These are phyloP conservation scores for Liquidambar formosana DNA, from an alignment of 164 flowering plant genomes.

Conservation along the genomic window DNA sequence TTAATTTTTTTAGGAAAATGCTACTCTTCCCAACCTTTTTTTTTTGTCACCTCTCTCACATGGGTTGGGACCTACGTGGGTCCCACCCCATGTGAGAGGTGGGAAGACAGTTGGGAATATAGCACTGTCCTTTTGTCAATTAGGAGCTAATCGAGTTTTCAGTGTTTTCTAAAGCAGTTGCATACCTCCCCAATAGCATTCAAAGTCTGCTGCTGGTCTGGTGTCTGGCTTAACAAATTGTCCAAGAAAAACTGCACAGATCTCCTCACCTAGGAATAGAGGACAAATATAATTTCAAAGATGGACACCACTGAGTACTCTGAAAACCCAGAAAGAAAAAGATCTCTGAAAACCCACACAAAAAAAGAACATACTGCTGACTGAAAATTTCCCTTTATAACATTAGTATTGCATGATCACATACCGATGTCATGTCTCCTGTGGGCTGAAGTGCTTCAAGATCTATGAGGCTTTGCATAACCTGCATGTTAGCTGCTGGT, in stretches of 20 bases:
- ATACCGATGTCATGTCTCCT: conserved; percentile 89
- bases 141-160: not conserved
- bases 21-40: too few relatives aligned
- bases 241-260: conserved; percentile 91
- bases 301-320: not conserved
- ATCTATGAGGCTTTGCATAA: conserved; percentile 70
- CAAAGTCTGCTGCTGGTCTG: conserved; percentile 82
- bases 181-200: conserved; percentile 95
- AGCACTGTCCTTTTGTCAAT: too few relatives aligned
- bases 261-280: conserved; percentile 69
- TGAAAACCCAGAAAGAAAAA: not conserved
- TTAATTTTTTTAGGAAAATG: too few relatives aligned
- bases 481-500: conserved; percentile 50
- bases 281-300: conserved; percentile 3
- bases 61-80: too few relatives aligned
- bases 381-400: not conserved
- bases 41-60: too few relatives aligned
- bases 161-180: not conserved
- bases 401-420: conserved; percentile 7
- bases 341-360: not conserved
- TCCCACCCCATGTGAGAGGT: too few relatives aligned
- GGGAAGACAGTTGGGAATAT: too few relatives aligned
- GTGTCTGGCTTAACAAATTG: conserved; percentile 69
- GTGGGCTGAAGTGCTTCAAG: conserved; percentile 94
- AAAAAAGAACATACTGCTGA: not conserved